Evolutionary conservation across 1,284 basidiomycete species (phyloP), one percentile per base, ranked within the genome.

Genomic region (Rhizoctonia solani): DNA sequence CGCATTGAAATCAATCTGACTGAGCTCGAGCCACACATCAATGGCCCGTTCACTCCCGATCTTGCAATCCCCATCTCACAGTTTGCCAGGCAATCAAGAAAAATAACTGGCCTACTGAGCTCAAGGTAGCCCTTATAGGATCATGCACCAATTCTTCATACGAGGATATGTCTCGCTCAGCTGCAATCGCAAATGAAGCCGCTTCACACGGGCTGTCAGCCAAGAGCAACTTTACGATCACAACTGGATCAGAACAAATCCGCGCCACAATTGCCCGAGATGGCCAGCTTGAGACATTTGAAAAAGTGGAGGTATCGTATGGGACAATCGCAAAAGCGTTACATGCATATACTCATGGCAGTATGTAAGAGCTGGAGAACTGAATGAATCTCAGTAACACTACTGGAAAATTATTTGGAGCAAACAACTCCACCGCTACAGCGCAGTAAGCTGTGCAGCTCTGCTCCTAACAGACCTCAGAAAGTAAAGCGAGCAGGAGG

Each of bases 71-170:
- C 96, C 71, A 86, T 99, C 76, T 98, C 96, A 78, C 91, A 96
- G 83, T 98, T 99, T 77, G 91, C 92, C 71, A 84, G 63, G 93
- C 88, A 74, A 94, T 93, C 74, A 93, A 93, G 86, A 89, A 94
- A 83, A 97, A 98, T 83, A 84, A 86, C 78, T 99, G 97, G 96
- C 96, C 96, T 54, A 82, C 87, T 71, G 96, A 99, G 78, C 89
- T 99, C 82, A 95, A 93, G 83, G 97, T 98, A 74, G 93, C 87
- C 70, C 87, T 99, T 69, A 99, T 99, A 77, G 96, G 97, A 69
- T 99, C 97, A 59, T 99, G 96, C 90, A 99, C 97, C 79, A 99
- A 99, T 87, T 99, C 96, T 56, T 99, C 97, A 32, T 99, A 99
- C 79, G 97, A 99, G 82, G 97, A 99, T 82, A 98, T 99, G 96